Base-by-base conservation (phyloP, 768 basidiomycete species). In the Amanita fuliginea region DNA sequence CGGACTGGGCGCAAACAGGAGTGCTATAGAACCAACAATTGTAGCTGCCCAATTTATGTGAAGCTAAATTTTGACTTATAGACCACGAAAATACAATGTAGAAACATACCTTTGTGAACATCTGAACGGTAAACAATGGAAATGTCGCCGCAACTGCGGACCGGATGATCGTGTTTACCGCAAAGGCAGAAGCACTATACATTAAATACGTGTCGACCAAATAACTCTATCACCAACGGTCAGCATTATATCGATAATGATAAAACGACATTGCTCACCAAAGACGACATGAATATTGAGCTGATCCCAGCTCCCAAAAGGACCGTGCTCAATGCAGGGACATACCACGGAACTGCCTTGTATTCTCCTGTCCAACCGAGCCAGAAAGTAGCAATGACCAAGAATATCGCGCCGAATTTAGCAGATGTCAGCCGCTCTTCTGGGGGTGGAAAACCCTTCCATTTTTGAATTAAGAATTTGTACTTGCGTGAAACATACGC, bases 91-190 rank as follows among this genome's bases (percentile, higher is more conserved):
- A 28, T 22, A 46, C 14, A 35, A 37, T 2, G 5, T 2, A 80
- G 57, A 60, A 83, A 56, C 71, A 54, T 53, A 78, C 75, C 35
- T 68, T 69, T 3, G 59, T 59, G 66, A 81, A 83, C 77, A 80
- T 78, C 59, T 82, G 77, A 9, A 70, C 69, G 0, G 78, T 81
- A 63, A 84, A 87, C 1, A 86, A 66, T 8, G 81, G 81, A 63
- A 83, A 82, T 0, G 74, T 71, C 0, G 80, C 76, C 2, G 74
- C 81, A 5, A 76, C 68, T 1, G 71, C 70, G 0, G 77, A 80
- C 6, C 81, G 76, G 50, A 77, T 59, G 47, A 82, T 66, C 3
- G 76, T 79, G 59, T 80, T 80, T 8, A 76, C 78, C 4, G 81
- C 75, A 36, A 83, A 74, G 0, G 81, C 80, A 2, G 78, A 80